A percentile compares a stretch with the other conserved stretches of the same genome.
Conservation (phyloP, 106 monocot genomes). For the Chionographis japonica region DNA sequence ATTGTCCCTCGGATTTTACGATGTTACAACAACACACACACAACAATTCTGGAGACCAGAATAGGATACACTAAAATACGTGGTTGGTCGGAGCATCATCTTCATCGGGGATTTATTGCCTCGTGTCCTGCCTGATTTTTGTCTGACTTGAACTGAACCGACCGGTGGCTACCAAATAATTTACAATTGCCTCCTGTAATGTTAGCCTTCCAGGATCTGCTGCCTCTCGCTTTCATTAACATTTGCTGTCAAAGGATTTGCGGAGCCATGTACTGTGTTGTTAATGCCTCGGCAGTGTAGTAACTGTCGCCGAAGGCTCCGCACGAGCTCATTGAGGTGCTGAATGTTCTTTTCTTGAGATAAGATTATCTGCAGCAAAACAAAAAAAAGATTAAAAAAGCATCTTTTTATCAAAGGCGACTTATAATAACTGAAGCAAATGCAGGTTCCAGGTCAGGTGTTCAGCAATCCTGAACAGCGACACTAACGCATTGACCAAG, state of each 20-base stretch:
- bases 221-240: conserved; percentile 38
- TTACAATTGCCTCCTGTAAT: neutral
- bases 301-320: conserved; percentile 70
- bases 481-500: too few relatives aligned
- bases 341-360: conserved; percentile 89
- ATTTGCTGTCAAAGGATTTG: conserved; percentile 26
- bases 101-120: too few relatives aligned
- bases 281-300: conserved; percentile 46
- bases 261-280: conserved; percentile 17
- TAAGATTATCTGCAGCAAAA: conserved; percentile 73
- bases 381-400: neutral
- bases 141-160: too few relatives aligned
- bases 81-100: too few relatives aligned
- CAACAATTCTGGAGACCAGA: too few relatives aligned
- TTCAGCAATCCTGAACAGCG: too few relatives aligned
- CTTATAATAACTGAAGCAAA: too few relatives aligned
- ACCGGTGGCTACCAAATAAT: neutral
- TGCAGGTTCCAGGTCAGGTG: neutral
- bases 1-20: too few relatives aligned
- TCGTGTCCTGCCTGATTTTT: too few relatives aligned
- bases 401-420: too few relatives aligned
- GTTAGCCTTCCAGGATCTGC: conserved; percentile 38
- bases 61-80: too few relatives aligned
- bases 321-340: conserved; percentile 54
- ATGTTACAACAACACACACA: too few relatives aligned